Base-by-base conservation (phyloP, 164 flowering plant species). In the Vitis rupestris region DNA sequence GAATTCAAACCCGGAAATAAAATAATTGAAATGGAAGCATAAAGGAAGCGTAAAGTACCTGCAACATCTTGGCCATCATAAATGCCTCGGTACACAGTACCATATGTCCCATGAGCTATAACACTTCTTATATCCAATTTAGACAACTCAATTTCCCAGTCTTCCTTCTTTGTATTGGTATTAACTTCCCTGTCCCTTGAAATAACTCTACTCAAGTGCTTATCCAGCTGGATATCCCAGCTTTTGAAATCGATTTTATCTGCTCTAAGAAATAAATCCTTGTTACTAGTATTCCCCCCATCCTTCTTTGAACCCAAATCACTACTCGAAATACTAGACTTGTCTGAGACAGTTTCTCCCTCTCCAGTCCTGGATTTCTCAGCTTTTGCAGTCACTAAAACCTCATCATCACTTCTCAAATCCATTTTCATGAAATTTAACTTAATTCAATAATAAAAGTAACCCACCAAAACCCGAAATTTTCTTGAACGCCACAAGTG, bases 21-120 rank as follows among this genome's bases (percentile, higher is more conserved):
- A 50, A 1, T 14, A 19, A 31, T 31, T 10, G 30, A 62, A 70
- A 12, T 31, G 3, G n/a, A 56, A 27, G 52, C 17, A 66, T 0
- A 61, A 2, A 62, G 58, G 31, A 31, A 13, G 52, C 3, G 30
- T 60, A 56, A 67, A 23, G 13, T 84, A 92, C 98, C 98, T 81
- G 98, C 98, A 80, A 93, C 90, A 64, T 91, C 93, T 70, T 84
- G 89, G 61, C 80, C 85, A 77, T 87, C 98, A 76, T 91, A 92
- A 74, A 29, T 56, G 51, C 96, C 96, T n/a, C 80, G 74, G 67
- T 92, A 93, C 0, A 95, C 94, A 13, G 92, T 85, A 16, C 99
- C 99, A 67, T 88, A 95, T 50, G 98, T 90, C 19, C 99, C 99
- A 68, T 83, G 84, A 74, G 98, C 97, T 12, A 90, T 74, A 63